A percentile compares a stretch with the other conserved stretches of the same genome.
These are phyloP conservation scores for Dunaliella primolecta DNA, from an alignment of 139 green algal genomes.

Conservation along the genomic window DNA sequence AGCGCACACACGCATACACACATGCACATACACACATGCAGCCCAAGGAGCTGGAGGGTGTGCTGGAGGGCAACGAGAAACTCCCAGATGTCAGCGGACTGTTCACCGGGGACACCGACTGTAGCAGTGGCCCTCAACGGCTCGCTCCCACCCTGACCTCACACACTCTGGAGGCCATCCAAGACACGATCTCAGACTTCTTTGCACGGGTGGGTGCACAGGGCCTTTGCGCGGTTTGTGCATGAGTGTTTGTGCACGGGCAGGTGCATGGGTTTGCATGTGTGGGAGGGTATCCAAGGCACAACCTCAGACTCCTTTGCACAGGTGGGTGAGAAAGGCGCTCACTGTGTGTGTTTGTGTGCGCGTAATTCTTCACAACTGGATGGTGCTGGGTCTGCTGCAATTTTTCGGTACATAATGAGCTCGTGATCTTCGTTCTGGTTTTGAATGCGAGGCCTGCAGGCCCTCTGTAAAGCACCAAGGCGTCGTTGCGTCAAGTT, in stretches of 20 bases:
- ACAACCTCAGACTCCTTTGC: constrained; percentile 71
- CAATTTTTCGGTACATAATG: no score
- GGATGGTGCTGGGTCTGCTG: no score
- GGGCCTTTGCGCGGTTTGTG: not conserved
- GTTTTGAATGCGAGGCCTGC: no score
- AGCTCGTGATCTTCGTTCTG: no score
- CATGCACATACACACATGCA: constrained; percentile 1
- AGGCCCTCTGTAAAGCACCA: no score
- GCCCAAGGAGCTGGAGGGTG: constrained; percentile 29
- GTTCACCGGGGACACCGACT: not conserved
- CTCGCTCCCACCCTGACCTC: constrained; percentile 21
- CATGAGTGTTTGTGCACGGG: no score
- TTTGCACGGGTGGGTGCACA: constrained; percentile 40
- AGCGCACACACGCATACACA: not conserved
- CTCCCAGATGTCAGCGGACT: not conserved
- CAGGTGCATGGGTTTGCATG: no score
- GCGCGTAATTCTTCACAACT: no score
- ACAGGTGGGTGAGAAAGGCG: constrained; percentile 12
- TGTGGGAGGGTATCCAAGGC: constrained; percentile 56
- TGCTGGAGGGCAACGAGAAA: constrained; percentile 12
- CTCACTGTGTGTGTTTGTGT: no score
- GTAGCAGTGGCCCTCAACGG: constrained; percentile 1
- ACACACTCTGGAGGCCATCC: constrained; percentile 56
- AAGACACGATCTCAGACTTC: constrained; percentile 68
- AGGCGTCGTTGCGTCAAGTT: no score